phyloP scores from a whole-genome alignment of 768 basidiomycete genomes.

The Hebeloma cylindrosporum region DNA sequence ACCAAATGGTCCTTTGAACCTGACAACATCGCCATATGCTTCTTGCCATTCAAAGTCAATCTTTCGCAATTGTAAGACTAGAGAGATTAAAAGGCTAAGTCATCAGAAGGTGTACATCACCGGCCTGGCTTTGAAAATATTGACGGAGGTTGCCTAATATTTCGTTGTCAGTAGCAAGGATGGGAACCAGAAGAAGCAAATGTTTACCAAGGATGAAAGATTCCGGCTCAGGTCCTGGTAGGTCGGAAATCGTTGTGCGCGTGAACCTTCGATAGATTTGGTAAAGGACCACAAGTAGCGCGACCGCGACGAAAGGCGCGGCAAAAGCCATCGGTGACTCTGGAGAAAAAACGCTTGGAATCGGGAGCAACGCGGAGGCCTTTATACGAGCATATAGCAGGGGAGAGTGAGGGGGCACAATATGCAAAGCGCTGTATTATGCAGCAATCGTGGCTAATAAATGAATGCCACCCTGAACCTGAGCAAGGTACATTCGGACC shows the following conservation, averaged over 20 bases:
- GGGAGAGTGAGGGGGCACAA: no score
- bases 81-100: conserved; percentile 6
- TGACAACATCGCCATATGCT: conserved; percentile 41
- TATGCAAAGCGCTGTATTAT: no score
- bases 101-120: conserved; percentile 23
- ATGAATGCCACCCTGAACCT: no score
- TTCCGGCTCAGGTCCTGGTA: conserved; percentile 36
- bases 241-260: conserved; percentile 33
- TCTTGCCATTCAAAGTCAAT: conserved; percentile 47
- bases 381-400: no score
- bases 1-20: conserved; percentile 38
- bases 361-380: no score
- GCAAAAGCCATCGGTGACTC: no score
- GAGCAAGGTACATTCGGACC: no score
- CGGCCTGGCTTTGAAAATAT: conserved; percentile 34
- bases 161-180: neutral
- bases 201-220: conserved; percentile 44
- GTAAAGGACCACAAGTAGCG: conserved; percentile 19
- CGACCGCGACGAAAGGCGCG: no score
- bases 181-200: neutral
- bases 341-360: no score
- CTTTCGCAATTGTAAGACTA: conserved; percentile 22
- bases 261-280: conserved; percentile 30
- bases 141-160: conserved; percentile 28
- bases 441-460: no score